Base-by-base conservation (phyloP, 225 moss, liverwort and hornwort species). In the Straminergon stramineum region DNA sequence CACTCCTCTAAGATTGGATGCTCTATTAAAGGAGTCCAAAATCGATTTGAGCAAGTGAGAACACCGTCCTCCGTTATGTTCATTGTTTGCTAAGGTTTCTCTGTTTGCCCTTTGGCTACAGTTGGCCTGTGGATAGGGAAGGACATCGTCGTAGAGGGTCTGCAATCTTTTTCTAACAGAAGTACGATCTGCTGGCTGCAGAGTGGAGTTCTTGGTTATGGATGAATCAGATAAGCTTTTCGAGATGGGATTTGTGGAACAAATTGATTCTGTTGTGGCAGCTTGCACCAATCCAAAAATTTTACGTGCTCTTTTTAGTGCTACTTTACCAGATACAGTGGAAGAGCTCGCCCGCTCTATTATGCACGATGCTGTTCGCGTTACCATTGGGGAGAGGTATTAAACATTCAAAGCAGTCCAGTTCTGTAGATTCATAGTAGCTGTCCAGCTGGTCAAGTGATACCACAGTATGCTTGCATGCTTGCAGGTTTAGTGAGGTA, bases 151-250 rank as follows among this genome's bases (percentile, higher is more conserved):
- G 84, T 84, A 57, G 71, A 81, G 65, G 68, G 62, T 57, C 57
- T 83, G 73, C 68, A 57, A 48, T 66, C 31, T 37, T 57, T 85
- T 3, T 53, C 41, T 82, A 58, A 89, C 77, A 85, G 35, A 81
- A 64, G 41, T 66, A 28, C 9, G 30, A 61, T 89, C 76, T 92
- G 19, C 76, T 91, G 86, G 82, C 82, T 90, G 85, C 95, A 99
- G 98, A 69, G 99, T 99, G 52, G 94, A 95, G 85, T 92, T 93
- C 83, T 89, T 99, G 85, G 91, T 99, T 8, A 78, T 99, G 96
- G 99, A 99, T 86, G 99, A 99, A 86, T 95, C 99, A 58, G 99
- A 99, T 92, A 99, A 99, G 70, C 90, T 99, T 17, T 99, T 97
- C 84, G 97, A 99, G 93, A 96, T 99, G 96, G 99, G 97, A 28